These are phyloP conservation scores for Elsinoe perseae DNA, from an alignment of 2,329 filamentous ascomycete species.

Conservation along the genomic window DNA sequence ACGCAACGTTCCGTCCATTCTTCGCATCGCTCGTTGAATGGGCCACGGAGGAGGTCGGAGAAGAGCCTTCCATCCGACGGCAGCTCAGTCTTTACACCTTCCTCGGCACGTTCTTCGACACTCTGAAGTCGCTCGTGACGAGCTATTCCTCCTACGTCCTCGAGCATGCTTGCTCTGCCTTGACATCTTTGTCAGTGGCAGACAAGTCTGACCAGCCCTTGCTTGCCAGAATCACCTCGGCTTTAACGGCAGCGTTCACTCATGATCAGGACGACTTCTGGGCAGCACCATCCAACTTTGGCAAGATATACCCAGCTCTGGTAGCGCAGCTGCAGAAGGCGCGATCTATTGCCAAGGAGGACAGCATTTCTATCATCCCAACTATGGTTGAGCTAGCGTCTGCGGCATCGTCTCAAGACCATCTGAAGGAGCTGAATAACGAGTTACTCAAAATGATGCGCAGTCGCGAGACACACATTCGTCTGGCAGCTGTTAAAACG, in stretches of 20 bases:
- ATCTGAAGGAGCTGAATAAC: constrained; percentile 82
- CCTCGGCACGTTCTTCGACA: constrained; percentile 69
- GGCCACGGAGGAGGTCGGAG: constrained; percentile 57
- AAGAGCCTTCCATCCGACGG: constrained; percentile 51
- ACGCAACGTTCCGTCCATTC: constrained; percentile 83
- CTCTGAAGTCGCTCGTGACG: constrained; percentile 88
- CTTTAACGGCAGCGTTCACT: constrained; percentile 68
- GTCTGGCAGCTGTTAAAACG: constrained; percentile 73
- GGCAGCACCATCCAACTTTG: constrained; percentile 85
- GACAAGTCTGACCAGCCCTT: constrained; percentile 51
- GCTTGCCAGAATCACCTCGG: constrained; percentile 61
- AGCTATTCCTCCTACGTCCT: constrained; percentile 81
- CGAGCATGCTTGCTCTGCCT: constrained; percentile 61
- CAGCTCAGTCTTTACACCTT: constrained; percentile 76
- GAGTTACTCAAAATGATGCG: constrained; percentile 71
- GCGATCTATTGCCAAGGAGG: constrained; percentile 26
- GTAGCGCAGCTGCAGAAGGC: constrained; percentile 48
- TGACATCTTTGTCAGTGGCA: constrained; percentile 39
- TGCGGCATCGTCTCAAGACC: constrained; percentile 75
- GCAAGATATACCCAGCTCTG: constrained; percentile 60
- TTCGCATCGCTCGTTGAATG: constrained; percentile 83
- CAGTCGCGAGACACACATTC: constrained; percentile 60
- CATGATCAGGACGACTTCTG: constrained; percentile 93
- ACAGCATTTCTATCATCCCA: constrained; percentile 53
- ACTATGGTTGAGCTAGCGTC: constrained; percentile 71